Base-by-base conservation (phyloP, 495 filamentous ascomycete species). In the Tuber melanosporum region DNA sequence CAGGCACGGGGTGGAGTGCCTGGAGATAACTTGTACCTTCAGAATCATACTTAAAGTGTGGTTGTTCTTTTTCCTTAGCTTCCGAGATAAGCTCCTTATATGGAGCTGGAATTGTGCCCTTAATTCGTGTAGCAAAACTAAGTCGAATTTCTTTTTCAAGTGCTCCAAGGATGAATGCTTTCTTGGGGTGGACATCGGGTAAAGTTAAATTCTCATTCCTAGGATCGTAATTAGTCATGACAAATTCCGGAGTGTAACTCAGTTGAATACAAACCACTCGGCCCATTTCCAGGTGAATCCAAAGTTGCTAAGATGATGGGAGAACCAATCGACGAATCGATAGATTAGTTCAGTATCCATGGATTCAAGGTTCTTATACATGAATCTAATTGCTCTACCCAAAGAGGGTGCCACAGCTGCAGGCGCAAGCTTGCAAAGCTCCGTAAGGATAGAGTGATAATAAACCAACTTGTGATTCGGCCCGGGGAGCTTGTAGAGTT, bases 251-350 rank as follows among this genome's bases (percentile, higher is more conserved):
- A 66, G 57, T 17, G 57, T 36, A 26, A n/a, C 57, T 66, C 57
- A 66, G 14, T 66, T 36, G 57, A 36, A 66, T 66, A 66, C 57
- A 66, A 66, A 66, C 95, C 95, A 99, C 86, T 99, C 95, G 32
- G 91, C 91, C 95, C 95, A 99, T 85, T 98, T 98, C 95, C 95
- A 99, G 5, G 96, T 95, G 82, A 98, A 99, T 57, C 97, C 95
- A 82, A 98, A 99, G 85, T 99, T 99, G 84, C 94, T 97, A 80
- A 99, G 84, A 86, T 99, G 95, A 82, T 99, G 96, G 20, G 94
- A 88, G 82, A 99, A 99, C 95, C 95, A 99, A 84, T 98, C 95
- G 82, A 96, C 87, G 85, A 98, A 98, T 22, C 95, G 90, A 84
- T 92, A 91, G 75, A 86, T 88, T 52, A 99, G 85, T 85, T 99